Conservation (phyloP, 1,284 basidiomycete genomes). For the Heterobasidion annosum region DNA sequence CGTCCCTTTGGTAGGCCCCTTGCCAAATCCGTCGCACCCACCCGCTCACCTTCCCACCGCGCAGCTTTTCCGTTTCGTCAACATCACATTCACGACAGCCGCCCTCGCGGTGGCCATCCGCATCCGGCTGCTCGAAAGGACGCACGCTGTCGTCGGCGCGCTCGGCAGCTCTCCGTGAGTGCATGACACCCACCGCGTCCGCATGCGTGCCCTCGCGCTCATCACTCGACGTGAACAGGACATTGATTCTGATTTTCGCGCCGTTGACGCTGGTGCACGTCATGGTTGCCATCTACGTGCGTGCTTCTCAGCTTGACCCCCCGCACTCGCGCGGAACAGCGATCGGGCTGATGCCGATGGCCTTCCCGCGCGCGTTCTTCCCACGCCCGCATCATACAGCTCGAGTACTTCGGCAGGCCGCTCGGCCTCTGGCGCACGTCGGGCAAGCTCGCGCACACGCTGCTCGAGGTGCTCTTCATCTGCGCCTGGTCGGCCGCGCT, state of each 20-base stretch:
- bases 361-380: conserved; percentile 5
- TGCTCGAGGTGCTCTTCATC: conserved; percentile 81
- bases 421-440: conserved; percentile 86
- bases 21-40: neutral
- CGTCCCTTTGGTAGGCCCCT: conserved; percentile 57
- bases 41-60: conserved; percentile 12
- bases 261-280: conserved; percentile 83
- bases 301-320: conserved; percentile 16
- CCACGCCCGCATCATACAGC: conserved; percentile 26
- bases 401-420: conserved; percentile 88
- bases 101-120: conserved; percentile 76
- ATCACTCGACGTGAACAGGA: conserved; percentile 31
- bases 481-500: conserved; percentile 90
- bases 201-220: neutral
- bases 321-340: conserved; percentile 1
- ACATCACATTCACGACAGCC: conserved; percentile 74
- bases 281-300: conserved; percentile 73
- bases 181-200: conserved; percentile 5
- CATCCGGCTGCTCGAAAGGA: conserved; percentile 54
- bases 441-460: conserved; percentile 70
- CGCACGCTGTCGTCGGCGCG: conserved; percentile 48
- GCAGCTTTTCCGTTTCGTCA: conserved; percentile 79
- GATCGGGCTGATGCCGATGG: conserved; percentile 3
- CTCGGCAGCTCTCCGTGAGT: conserved; percentile 78
- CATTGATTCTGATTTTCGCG: conserved; percentile 81